Evolutionary conservation across 805 yeast genomes (phyloP).

Genomic region (Pichia cabralensis): DNA sequence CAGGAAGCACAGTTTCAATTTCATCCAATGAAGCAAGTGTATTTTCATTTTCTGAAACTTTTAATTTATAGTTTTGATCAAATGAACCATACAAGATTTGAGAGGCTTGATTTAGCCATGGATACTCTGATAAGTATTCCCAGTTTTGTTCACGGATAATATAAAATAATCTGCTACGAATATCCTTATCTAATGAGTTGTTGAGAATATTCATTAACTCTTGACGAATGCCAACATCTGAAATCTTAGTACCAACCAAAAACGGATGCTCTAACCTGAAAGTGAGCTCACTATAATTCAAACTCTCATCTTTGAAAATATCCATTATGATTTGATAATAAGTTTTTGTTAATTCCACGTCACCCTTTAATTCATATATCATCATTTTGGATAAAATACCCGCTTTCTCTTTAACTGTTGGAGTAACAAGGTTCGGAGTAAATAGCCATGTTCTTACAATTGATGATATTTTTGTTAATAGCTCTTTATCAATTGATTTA

Average conservation of each 20-base stretch:
- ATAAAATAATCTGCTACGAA: constrained; percentile 72
- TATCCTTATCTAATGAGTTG: constrained; percentile 66
- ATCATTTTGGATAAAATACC: constrained; percentile 90
- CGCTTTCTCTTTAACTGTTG: constrained; percentile 92
- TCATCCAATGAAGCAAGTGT: constrained; percentile 43
- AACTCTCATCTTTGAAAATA: constrained; percentile 69
- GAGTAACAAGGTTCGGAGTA: constrained; percentile 66
- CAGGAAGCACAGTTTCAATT: constrained; percentile 28
- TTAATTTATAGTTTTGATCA: constrained; percentile 38
- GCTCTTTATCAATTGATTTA: constrained; percentile 67
- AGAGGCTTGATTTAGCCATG: constrained; percentile 91
- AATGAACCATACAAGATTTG: constrained; percentile 78
- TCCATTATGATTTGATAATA: constrained; percentile 83
- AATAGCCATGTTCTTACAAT: constrained; percentile 89
- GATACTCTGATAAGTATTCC: constrained; percentile 89
- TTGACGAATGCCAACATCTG: constrained; percentile 64
- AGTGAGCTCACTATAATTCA: constrained; percentile 79
- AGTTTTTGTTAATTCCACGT: constrained; percentile 61
- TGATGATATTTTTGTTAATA: constrained; percentile 62
- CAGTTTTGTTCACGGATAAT: constrained; percentile 93
- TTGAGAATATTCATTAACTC: constrained; percentile 73
- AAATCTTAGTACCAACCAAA: constrained; percentile 81
- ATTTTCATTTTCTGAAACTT: constrained; percentile 38
- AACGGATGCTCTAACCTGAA: constrained; percentile 96
- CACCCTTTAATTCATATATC: constrained; percentile 83